phyloP scores from a whole-genome alignment of 73 alveolate species.

The Tetrahymena thermophila region DNA sequence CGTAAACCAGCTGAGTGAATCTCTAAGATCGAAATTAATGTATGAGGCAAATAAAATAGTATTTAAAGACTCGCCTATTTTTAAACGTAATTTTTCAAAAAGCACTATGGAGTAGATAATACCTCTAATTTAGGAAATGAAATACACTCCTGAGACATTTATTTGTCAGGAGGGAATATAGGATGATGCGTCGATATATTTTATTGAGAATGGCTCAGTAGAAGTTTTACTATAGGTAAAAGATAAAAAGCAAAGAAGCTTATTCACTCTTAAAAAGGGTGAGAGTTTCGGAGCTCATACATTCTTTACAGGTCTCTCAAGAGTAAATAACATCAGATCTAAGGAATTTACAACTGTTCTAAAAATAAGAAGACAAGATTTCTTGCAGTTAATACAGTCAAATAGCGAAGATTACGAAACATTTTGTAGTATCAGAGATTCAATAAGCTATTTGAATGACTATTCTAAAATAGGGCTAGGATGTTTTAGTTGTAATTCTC shows the following conservation, averaged over 20 bases:
- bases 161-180: neutral
- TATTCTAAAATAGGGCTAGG: neutral
- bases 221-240: neutral
- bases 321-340: constrained; percentile 52
- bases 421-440: neutral
- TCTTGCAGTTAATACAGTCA: neutral
- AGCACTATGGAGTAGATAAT: neutral
- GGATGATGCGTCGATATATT: constrained; percentile 32
- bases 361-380: constrained; percentile 11
- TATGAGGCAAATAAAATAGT: constrained; percentile 11
- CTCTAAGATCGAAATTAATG: constrained; percentile 15
- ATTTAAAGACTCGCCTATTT: constrained; percentile 2
- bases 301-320: constrained; percentile 46
- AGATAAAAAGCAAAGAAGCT: neutral
- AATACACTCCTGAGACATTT: constrained; percentile 24
- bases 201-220: constrained; percentile 20
- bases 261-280: constrained; percentile 21
- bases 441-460: neutral
- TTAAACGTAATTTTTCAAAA: constrained; percentile 12
- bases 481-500: neutral
- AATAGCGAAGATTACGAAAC: constrained; percentile 19
- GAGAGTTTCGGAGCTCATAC: constrained; percentile 48
- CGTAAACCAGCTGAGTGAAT: constrained; percentile 3
- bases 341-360: constrained; percentile 47
- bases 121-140: constrained; percentile 23